Evolutionary conservation across 257 asterid genomes (phyloP), one percentile per base, ranked within the genome.

Genomic region (Agastache rugosa): DNA sequence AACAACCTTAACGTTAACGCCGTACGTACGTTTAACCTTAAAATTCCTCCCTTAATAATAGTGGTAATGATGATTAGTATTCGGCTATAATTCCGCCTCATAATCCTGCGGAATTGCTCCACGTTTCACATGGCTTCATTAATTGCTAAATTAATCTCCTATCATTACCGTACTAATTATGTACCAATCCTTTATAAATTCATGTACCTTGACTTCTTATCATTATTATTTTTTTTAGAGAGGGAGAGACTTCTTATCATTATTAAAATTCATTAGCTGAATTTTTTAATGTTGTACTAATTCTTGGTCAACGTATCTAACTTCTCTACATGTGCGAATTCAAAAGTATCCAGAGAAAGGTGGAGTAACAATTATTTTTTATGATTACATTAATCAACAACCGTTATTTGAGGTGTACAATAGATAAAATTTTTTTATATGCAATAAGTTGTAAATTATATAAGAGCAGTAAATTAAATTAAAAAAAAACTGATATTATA

Each of bases 61-160:
- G 41, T 11, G 29, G 3, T 59, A 5, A 25, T 15, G 29, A 20
- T 35, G 65, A 42, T 55, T 47, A 67, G 58, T 31, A 35, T 17
- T 17, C 79, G 23, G 48, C 83, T 31, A 66, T 1, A 9, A 29
- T 41, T 59, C 58, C 77, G 79, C 72, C 83, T 69, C 4, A 42
- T 44, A 62, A 53, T 45, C 69, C 77, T 73, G 72, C 82, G 82
- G 44, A 14, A 37, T 78, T 55, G 39, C 37, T 58, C 82, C 78
- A 79, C 72, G 70, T 78, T 47, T 78, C 82, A 78, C 82, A 25
- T 78, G 82, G 63, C 71, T 69, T 8, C n/a, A 35, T 70, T n/a
- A 20, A 60, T 55, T 7, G 29, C 2, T 23, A 16, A 67, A 23
- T 6, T 5, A 48, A 5, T 8, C 9, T 63, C n/a, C 50, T 35